Base-by-base conservation (phyloP, 139 green algal species). In the Zygnema circumcarinatum region DNA sequence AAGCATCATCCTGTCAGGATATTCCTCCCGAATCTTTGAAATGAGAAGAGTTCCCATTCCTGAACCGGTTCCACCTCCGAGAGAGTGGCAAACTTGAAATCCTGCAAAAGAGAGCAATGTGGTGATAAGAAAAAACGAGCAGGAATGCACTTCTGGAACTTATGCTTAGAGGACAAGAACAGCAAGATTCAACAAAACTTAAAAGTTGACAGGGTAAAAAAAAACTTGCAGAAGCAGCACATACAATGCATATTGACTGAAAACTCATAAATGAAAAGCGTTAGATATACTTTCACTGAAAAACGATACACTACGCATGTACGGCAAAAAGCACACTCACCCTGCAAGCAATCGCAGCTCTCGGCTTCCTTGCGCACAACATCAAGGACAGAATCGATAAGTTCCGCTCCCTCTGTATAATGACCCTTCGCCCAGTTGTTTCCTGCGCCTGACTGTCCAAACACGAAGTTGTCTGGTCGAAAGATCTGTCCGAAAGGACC, bases 401-500 rank as follows among this genome's bases (percentile, higher is more conserved):
- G 92, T 93, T 99, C 96, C 80, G 96, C 96, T 84, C 96, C 96
- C 94, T 99, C 96, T n/a, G 96, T 99, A 96, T 99, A 99, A 94
- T 99, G 96, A n/a, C 96, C 96, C 94, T 99, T 99, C 79, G 96
- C 96, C 96, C 96, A 99, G 95, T 99, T 99, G 94, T 99, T 99
- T 42, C 96, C 96, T 38, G 97, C 97, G 32, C 96, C 96, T 79
- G 95, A 98, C 94, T 98, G 96, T 40, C 97, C 96, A 83, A 99
- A 98, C 7, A 98, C 94, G 87, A 99, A 98, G 95, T 98, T 98
- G 92, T 98, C 97, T 20, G 97, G 97, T 86, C 96, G 92, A 93
- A 97, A 97, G 79, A 98, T 96, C 92, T 98, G 97, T 84, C 97
- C 97, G 83, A 95, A 99, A 39, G 96, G 97, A 21, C 97, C 97